Base-by-base conservation (phyloP, 2,329 filamentous ascomycete genomes). In the Ophiognomonia clavigignenti-juglandacearum region DNA sequence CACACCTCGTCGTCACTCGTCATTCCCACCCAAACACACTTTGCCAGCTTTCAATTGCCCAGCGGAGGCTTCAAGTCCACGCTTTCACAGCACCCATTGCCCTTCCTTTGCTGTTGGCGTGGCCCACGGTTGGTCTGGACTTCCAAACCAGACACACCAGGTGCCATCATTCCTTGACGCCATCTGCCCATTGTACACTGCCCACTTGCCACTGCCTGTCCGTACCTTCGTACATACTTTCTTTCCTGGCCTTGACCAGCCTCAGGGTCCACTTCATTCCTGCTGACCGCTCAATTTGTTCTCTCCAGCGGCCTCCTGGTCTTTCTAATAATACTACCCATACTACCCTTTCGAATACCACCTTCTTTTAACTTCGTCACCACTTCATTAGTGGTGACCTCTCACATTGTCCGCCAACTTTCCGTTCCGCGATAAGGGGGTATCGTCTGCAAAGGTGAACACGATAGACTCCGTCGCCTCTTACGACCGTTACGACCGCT, bases 331-430 rank as follows among this genome's bases (percentile, higher is more conserved):
- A n/a, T n/a, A n/a, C n/a, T n/a, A n/a, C n/a, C n/a, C n/a, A n/a
- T 85, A 23, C 35, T 37, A 20, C 23, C 10, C 82, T 86, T 62
- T 84, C 86, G 10, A 10, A 26, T 64, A 85, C 34, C 6, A 83
- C 53, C 88, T 52, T 16, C 14, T 42, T 53, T 40, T 52, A n/a
- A n/a, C n/a, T 31, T 38, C 31, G 43, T 59, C 64, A 62, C 65
- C 69, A 63, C 64, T 59, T 55, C 50, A 43, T 39, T 56, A 61
- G 68, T 72, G 69, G 67, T 68, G 64, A 61, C 42, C 53, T 49
- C 61, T 66, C 74, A 70, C 61, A 66, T 77, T 78, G 74, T 76
- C 69, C 61, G 62, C 66, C 55, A 63, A 58, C 58, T 59, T 58
- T 51, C 54, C 56, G 56, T 60, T 56, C 55, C 60, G 61, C 58